Conservation (phyloP, 2,329 filamentous ascomycete genomes). For the Aspergillus calidoustus region DNA sequence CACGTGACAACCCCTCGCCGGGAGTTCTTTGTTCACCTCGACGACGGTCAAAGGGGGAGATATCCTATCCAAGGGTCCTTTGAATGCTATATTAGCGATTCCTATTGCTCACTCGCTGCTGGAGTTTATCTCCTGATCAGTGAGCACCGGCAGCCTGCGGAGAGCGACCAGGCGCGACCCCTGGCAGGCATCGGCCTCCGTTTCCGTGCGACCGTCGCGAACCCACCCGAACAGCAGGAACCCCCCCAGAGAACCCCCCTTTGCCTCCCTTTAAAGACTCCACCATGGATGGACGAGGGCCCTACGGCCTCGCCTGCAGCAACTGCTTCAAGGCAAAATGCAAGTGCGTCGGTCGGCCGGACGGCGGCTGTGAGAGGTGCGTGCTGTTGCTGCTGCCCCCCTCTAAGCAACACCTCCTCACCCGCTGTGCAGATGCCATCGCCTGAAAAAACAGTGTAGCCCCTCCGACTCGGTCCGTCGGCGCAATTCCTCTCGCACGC, state of each 20-base stretch:
- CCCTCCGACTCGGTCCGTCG: neutral
- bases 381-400: neutral
- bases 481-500: neutral
- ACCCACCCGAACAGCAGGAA: neutral
- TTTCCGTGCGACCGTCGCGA: neutral
- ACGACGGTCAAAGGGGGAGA: neutral
- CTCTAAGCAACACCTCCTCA: neutral
- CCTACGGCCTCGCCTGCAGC: slow-evolving; percentile 11
- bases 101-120: neutral
- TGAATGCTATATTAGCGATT: neutral
- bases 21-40: neutral
- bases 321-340: slow-evolving; percentile 10
- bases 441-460: slow-evolving; percentile 8
- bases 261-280: neutral
- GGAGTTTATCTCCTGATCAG: neutral
- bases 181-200: neutral
- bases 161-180: neutral
- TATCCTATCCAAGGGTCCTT: neutral
- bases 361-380: slow-evolving; percentile 9
- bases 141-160: neutral
- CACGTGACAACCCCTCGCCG: neutral
- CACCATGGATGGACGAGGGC: slow-evolving; percentile 14
- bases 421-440: slow-evolving; percentile 4
- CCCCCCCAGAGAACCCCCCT: too few species aligned
- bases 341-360: slow-evolving; percentile 4